phyloP scores from a whole-genome alignment of 2,329 filamentous ascomycete species.

The Alternaria burnsii region DNA sequence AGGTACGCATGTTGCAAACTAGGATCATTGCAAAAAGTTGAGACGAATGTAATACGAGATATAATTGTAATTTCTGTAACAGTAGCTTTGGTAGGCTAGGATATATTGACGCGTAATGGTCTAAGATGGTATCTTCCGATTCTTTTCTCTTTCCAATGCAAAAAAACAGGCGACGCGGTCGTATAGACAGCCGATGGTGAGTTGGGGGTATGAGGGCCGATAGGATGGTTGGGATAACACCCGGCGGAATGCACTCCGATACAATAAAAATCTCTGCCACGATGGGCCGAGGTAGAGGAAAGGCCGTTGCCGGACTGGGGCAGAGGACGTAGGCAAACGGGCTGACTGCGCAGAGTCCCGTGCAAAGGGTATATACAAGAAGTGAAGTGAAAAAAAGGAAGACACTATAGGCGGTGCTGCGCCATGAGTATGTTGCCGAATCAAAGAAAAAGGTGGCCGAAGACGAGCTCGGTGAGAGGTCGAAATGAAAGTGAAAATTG shows the following conservation, averaged over 20 bases:
- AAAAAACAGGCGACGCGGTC: not conserved
- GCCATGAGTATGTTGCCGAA: constrained; percentile 10
- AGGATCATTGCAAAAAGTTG: not conserved
- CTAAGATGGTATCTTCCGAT: constrained; percentile 18
- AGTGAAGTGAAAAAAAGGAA: constrained; percentile 8
- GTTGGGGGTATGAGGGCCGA: constrained; percentile 1
- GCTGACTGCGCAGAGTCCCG: not conserved
- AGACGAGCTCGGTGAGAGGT: not conserved
- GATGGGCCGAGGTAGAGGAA: not conserved
- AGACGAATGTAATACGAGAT: not conserved
- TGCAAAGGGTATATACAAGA: constrained; percentile 24
- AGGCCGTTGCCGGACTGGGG: constrained; percentile 6
- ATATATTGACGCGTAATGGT: constrained; percentile 13
- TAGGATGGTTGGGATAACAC: not conserved
- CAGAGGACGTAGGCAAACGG: constrained; percentile 4
- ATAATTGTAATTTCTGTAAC: not conserved
- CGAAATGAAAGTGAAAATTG: not conserved
- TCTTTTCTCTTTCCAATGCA: constrained; percentile 5
- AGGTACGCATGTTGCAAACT: not conserved
- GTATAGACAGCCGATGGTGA: not conserved
- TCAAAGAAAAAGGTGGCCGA: not conserved
- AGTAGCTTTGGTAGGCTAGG: constrained; percentile 2
- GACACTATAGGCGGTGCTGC: constrained; percentile 16
- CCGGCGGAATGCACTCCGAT: not conserved
- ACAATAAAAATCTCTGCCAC: constrained; percentile 3